Evolutionary conservation across 768 basidiomycete genomes (phyloP), one percentile per base, ranked within the genome.

Genomic region (Hericium rajendrae): DNA sequence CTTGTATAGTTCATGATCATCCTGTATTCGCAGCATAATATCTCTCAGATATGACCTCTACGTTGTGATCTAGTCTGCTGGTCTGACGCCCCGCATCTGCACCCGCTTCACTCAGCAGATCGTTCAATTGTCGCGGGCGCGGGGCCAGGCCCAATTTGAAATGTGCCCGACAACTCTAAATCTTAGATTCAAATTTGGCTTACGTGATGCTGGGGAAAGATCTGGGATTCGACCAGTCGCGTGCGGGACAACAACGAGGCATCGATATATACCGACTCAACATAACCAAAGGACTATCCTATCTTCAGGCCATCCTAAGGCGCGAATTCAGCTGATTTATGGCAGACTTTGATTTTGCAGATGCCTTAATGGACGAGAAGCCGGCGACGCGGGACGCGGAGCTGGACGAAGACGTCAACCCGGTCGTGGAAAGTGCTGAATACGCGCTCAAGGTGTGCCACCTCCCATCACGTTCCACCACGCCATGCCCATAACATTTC

Each of bases 381-480:
- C 32, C 48, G 26, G 60, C 53, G 39, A 22, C 51, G 6, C 49
- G 60, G 6, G 32, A 53, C 15, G 54, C 37, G 8, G 11, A 40
- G n/a, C 16, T 39, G 2, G 18, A 16, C 38, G 60, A 56, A n/a
- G 48, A 53, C 28, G 22, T 48, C 53, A 63, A 61, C 39, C 60
- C 58, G 18, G 62, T 64, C 41, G 37, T 60, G 13, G n/a, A 55
- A 12, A 60, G 56, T n/a, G 64, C 59, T n/a, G 55, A 61, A 37
- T 59, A 59, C 40, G 59, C 60, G n/a, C 51, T 61, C 54, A 56
- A 57, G 54, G 64, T 61, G 48, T 38, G 57, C 22, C 26, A 20
- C 16, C 32, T 32, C 32, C 32, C 32, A 32, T 32, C 4, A 32
- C 32, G 6, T 8, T 32, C 32, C 32, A 32, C 2, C 32, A 10